These are phyloP conservation scores for Mimosa bimucronata DNA, from an alignment of 306 rosid species.

Conservation along the genomic window DNA sequence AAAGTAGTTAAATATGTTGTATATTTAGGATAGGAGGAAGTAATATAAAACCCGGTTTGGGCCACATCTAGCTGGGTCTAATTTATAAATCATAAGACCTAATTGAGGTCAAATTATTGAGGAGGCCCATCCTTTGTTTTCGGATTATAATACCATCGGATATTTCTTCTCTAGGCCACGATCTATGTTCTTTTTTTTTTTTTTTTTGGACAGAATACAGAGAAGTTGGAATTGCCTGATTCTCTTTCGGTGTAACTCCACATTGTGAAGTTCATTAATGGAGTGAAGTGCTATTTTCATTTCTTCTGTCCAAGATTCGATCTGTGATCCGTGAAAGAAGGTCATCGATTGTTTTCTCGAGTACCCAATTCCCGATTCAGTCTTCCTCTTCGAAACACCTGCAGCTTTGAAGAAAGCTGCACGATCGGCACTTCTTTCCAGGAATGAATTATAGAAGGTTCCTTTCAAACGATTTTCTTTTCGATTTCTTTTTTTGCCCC, in stretches of 20 bases:
- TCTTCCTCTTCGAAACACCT: neutral
- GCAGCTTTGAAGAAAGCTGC: conserved; percentile 5
- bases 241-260: too few relatives aligned
- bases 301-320: neutral
- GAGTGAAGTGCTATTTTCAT: neutral
- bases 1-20: too few relatives aligned
- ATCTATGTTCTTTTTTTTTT: neutral
- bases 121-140: neutral
- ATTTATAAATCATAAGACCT: neutral
- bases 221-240: neutral
- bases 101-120: neutral
- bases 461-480: conserved; percentile 28
- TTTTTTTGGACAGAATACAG: fast-evolving
- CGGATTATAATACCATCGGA: neutral
- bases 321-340: conserved; percentile 12
- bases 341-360: neutral
- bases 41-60: neutral
- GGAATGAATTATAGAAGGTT: conserved; percentile 92
- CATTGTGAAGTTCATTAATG: neutral
- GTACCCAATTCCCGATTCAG: conserved; percentile 23
- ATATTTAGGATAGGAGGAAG: too few relatives aligned
- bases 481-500: neutral
- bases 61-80: neutral
- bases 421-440: conserved; percentile 20
- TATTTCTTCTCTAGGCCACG: neutral